Conservation (phyloP, 352 stramenopile species). For the Pythium volutum region DNA sequence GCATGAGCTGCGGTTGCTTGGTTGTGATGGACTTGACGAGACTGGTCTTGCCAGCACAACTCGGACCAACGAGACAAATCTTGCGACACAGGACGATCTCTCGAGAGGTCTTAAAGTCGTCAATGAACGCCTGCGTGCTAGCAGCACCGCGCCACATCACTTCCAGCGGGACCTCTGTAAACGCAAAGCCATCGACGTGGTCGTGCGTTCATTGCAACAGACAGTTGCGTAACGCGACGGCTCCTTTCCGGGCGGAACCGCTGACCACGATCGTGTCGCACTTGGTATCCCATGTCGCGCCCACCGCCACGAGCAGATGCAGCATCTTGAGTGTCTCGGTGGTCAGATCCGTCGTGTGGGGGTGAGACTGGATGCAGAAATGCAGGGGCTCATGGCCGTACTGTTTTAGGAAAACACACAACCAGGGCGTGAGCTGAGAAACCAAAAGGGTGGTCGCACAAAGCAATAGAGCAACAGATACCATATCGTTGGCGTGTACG, state of each 20-base stretch:
- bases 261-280: not conserved
- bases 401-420: too few relatives aligned
- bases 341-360: not conserved
- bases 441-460: too few relatives aligned
- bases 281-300: not conserved
- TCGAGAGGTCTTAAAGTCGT: too few relatives aligned
- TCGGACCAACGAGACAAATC: not conserved
- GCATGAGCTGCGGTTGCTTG: not conserved
- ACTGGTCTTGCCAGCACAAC: too few relatives aligned
- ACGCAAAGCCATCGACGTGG: not conserved
- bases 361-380: not conserved
- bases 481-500: not conserved
- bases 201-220: not conserved
- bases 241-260: not conserved
- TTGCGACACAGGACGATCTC: too few relatives aligned
- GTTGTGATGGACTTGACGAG: not conserved
- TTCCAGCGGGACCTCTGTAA: not conserved
- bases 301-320: not conserved
- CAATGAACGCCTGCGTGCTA: too few relatives aligned
- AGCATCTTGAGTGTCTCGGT: not conserved
- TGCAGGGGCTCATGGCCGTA: not conserved
- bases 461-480: not conserved
- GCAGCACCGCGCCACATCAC: too few relatives aligned
- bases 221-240: not conserved
- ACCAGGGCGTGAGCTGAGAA: too few relatives aligned